Evolutionary conservation across 345 rosid genomes (phyloP).

Genomic region (Ceriops tagal): DNA sequence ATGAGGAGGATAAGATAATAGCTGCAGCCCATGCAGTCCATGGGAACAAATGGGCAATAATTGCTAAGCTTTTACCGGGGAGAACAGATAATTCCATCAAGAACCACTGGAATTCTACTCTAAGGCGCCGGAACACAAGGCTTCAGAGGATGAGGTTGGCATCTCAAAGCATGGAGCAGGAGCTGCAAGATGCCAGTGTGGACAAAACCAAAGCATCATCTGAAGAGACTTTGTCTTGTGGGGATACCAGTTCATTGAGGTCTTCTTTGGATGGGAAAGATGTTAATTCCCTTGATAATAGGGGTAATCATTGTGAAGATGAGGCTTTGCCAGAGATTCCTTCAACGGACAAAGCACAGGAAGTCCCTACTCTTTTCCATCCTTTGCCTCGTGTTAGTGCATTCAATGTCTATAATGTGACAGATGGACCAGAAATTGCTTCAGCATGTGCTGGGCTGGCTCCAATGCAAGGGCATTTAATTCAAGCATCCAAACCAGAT

Average conservation of each 20-base stretch:
- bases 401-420: conserved; percentile 38
- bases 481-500: conserved; percentile 48
- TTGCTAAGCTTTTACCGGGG: conserved; percentile 74
- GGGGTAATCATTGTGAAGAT: conserved; percentile 41
- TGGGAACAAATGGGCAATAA: conserved; percentile 85
- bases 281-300: conserved; percentile 39
- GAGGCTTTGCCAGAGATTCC: conserved; percentile 24
- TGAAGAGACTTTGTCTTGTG: conserved; percentile 73
- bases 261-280: conserved; percentile 53
- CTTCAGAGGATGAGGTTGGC: conserved; percentile 29
- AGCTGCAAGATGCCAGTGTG: conserved; percentile 39
- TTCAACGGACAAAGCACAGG: conserved; percentile 35
- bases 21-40: conserved; percentile 62
- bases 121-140: conserved; percentile 51
- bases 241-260: conserved; percentile 50
- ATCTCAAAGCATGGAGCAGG: conserved; percentile 36
- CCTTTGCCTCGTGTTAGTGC: conserved; percentile 68
- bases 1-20: conserved; percentile 69
- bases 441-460: conserved; percentile 30
- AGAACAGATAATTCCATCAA: conserved; percentile 90
- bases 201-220: conserved; percentile 59
- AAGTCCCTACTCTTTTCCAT: conserved; percentile 56
- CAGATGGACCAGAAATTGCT: conserved; percentile 37
- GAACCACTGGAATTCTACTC: conserved; percentile 86
- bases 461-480: conserved; percentile 32